Base-by-base conservation (phyloP, 129 eudicot genomes). In the Escallonia herrerae region DNA sequence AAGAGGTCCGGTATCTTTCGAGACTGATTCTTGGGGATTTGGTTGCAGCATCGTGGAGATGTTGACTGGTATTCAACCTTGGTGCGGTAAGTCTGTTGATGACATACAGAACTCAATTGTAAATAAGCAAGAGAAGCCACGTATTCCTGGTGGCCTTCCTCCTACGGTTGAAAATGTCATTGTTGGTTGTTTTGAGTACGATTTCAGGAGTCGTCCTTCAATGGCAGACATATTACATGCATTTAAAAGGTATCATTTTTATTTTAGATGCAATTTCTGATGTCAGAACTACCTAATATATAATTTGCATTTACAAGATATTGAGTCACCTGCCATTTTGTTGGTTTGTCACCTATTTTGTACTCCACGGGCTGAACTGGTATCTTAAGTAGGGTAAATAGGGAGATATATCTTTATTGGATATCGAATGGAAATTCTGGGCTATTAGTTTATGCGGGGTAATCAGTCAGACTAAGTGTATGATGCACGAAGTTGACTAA, bases 1-100 rank as follows among this genome's bases (percentile, higher is more conserved):
- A 47, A 83, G 87, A 66, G 98, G 98, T 60, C 98, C 98, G 15
- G 52, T 93, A 48, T 79, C 98, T 45, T 73, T 83, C 55, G 98
- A 93, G 84, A 88, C 89, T 15, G 98, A 93, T 64, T 93, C 98
- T 2, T 93, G 98, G 98, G 96, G 98, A 22, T 93, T 87, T 38
- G 98, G 87, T 40, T 93, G 98, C 77, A 83, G 80, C 74, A 81
- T 93, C 53, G 75, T 87, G 58, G 96, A 87, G 70, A 91, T 91
- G 95, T 73, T 91, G 69, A 87, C 95, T 7, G 96, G 97, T 14
- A 73, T 57, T 53, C 91, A 79, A 60, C 97, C 97, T 57, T 91
- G 98, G 98, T 63, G 76, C 71, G 95, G 95, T 64, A 85, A 73
- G 70, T 85, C 96, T 43, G 42, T 79, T 67, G 85, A 88, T 58